Base-by-base conservation (phyloP, 352 stramenopile species). In the Phytophthora brassicae region DNA sequence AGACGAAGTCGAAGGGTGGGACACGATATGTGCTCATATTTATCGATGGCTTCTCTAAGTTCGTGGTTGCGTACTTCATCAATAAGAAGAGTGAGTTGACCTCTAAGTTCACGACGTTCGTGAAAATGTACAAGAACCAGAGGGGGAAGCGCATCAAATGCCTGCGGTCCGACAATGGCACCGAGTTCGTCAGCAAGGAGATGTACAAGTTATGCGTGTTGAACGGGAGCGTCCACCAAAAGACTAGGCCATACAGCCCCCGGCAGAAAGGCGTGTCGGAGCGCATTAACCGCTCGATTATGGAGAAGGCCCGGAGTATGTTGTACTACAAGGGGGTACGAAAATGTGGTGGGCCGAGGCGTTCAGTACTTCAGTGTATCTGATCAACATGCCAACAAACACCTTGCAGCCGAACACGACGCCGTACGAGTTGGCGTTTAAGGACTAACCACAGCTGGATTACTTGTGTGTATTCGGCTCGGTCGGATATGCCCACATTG, bases 331-430 rank as follows among this genome's bases (percentile, higher is more conserved):
- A 74, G 26, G 38, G 36, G 0, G 28, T 81, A 31, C 52, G 8
- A 65, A n/a, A 1, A 8, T 51, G 0, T 78, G 69, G 66, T 76
- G 66, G 68, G 65, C 49, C 1, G 60, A 78, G 50, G 72, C 69
- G 2, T 44, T 74, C 0, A 69, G 60, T 44, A 78, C 58, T 4
- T 57, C 62, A 0, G 47, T 73, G 3, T 74, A 75, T 24, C 17
- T 76, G 2, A 45, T 74, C 17, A 77, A 74, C 41, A 38, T 56
- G 6, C 49, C 60, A 5, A 43, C 48, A 0, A 68, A 50, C 48
- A 54, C 12, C 1, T 1, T 3, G 19, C 8, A 38, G 2, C 33
- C 33, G 23, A 28, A 20, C 6, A 41, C 9, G 4, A 75, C 64
- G n/a, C 58, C 71, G 26, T 67, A 52, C 26, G 55, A 79, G 33